phyloP scores from a whole-genome alignment of 495 filamentous ascomycete species.

The Pyronema omphalodes region DNA sequence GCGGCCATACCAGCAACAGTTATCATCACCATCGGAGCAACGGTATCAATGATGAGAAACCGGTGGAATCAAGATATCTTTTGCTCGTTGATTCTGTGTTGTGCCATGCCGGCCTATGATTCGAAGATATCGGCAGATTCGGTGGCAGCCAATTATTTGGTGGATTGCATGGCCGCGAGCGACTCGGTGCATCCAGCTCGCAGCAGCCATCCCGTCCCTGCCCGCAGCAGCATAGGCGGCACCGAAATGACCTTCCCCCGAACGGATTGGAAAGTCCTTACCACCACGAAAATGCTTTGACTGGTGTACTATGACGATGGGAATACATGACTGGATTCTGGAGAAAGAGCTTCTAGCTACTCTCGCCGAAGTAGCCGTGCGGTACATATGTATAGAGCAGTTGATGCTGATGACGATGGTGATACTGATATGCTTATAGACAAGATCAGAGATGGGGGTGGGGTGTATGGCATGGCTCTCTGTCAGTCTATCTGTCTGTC shows the following conservation, averaged over 20 bases:
- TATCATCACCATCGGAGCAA: neutral
- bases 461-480: too few relatives aligned
- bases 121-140: neutral
- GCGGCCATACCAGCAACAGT: neutral
- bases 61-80: neutral
- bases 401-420: too few relatives aligned
- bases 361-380: too few relatives aligned
- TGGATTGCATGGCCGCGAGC: neutral
- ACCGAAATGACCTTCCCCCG: neutral
- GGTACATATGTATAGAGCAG: too few relatives aligned
- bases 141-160: neutral
- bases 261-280: neutral
- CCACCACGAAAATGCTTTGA: neutral
- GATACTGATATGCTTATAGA: too few relatives aligned
- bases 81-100: neutral
- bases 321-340: too few relatives aligned
- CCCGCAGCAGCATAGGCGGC: neutral
- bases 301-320: neutral
- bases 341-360: too few relatives aligned
- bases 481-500: too few relatives aligned
- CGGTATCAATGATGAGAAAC: neutral
- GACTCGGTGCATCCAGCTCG: neutral
- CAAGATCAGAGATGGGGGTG: too few relatives aligned
- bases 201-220: slow-evolving; percentile 1
- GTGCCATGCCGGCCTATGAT: neutral